Conservation (phyloP, 768 basidiomycete genomes). For the Leccinum disarticulatum region DNA sequence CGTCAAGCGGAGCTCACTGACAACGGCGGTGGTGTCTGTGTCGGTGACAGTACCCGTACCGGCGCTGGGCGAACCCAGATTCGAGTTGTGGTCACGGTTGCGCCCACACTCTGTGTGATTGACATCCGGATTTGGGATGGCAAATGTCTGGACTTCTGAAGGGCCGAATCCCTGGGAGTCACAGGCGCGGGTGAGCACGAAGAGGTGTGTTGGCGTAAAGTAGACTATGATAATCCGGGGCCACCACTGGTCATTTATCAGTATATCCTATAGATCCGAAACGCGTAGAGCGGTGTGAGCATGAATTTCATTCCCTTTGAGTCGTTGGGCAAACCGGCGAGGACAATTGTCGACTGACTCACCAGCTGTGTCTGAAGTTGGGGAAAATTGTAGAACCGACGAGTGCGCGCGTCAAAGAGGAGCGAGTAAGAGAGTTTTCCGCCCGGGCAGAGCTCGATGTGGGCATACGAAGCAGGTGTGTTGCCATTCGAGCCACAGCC, state of each 20-base stretch:
- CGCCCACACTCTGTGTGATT: too few relatives aligned
- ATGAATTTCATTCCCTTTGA: too few relatives aligned
- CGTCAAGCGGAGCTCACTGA: slow-evolving; percentile 19
- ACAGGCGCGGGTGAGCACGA: slow-evolving; percentile 12
- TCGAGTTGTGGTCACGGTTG: neutral
- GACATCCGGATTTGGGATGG: slow-evolving; percentile 5
- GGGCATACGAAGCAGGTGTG: slow-evolving; percentile 10
- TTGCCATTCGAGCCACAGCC: neutral
- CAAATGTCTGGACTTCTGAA: slow-evolving; percentile 19
- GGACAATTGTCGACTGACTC: neutral
- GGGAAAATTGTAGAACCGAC: slow-evolving; percentile 24
- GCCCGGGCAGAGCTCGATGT: slow-evolving; percentile 11
- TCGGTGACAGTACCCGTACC: neutral
- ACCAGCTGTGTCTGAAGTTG: slow-evolving; percentile 14
- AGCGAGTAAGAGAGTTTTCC: slow-evolving; percentile 9
- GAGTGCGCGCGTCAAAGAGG: neutral
- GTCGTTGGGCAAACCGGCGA: too few relatives aligned
- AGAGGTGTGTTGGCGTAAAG: slow-evolving; percentile 13
- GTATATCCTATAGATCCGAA: slow-evolving; percentile 8
- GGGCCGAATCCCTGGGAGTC: slow-evolving; percentile 8
- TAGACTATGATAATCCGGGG: slow-evolving; percentile 14
- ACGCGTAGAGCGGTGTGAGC: too few relatives aligned
- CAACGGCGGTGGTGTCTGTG: neutral
- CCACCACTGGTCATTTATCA: slow-evolving; percentile 13
- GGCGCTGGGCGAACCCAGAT: neutral